Evolutionary conservation across 345 rosid genomes (phyloP).

Genomic region (Mercurialis annua): DNA sequence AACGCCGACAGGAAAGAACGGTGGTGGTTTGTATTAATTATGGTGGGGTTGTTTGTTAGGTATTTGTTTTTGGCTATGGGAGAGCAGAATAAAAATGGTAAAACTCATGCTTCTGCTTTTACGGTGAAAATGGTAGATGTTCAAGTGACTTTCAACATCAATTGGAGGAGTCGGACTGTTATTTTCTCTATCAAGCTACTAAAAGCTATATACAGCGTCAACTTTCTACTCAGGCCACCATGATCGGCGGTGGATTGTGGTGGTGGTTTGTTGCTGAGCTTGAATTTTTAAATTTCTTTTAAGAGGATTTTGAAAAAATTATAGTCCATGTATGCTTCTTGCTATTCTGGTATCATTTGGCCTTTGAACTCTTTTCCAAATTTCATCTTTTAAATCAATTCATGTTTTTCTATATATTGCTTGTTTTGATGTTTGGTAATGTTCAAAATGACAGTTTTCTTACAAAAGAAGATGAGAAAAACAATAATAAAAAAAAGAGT

Average conservation of each 20-base stretch:
- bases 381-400: constrained; percentile 60
- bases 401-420: too few relatives aligned
- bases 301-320: constrained; percentile 43
- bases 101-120: too few relatives aligned
- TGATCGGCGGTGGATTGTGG: too few relatives aligned
- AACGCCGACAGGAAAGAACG: too few relatives aligned
- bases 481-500: too few relatives aligned
- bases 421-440: too few relatives aligned
- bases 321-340: constrained; percentile 65
- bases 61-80: too few relatives aligned
- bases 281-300: constrained; percentile 50
- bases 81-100: too few relatives aligned
- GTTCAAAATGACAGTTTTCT: too few relatives aligned
- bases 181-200: constrained; percentile 47
- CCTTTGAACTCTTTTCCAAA: constrained; percentile 62
- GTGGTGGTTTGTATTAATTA: too few relatives aligned
- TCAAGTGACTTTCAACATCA: constrained; percentile 48
- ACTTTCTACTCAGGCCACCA: constrained; percentile 33
- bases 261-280: constrained; percentile 29
- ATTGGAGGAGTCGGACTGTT: constrained; percentile 18
- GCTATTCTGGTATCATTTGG: constrained; percentile 88
- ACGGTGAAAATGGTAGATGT: too few relatives aligned
- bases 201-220: constrained; percentile 53
- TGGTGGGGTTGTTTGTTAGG: too few relatives aligned
- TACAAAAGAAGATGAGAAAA: background rate